Conservation (phyloP, 2,329 filamentous ascomycete species). For the Neofusicoccum kwambonambiense region DNA sequence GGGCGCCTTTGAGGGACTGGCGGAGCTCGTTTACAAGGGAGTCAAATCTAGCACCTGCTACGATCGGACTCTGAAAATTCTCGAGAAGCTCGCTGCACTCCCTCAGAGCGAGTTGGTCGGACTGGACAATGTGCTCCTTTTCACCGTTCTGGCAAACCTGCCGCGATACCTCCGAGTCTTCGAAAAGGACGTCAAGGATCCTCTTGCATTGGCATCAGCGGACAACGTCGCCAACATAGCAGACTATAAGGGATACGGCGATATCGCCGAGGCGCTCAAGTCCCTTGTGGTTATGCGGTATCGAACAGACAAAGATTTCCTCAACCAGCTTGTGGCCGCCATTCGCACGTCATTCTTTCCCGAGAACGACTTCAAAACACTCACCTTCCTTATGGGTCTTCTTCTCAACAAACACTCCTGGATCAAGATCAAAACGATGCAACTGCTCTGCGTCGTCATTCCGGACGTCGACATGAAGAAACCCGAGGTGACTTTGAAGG, state of each 20-base stretch:
- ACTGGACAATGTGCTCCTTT: constrained; percentile 76
- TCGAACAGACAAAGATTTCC: constrained; percentile 70
- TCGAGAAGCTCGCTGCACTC: constrained; percentile 75
- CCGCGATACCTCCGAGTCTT: constrained; percentile 80
- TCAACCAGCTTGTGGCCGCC: constrained; percentile 70
- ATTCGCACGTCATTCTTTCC: constrained; percentile 79
- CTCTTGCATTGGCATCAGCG: constrained; percentile 56
- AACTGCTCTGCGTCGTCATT: constrained; percentile 79
- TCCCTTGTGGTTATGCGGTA: constrained; percentile 68
- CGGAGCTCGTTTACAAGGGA: constrained; percentile 86
- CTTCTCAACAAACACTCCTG: constrained; percentile 84
- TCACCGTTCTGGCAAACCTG: constrained; percentile 86
- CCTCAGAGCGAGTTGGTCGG: constrained; percentile 81
- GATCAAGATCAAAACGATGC: constrained; percentile 93
- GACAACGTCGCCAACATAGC: constrained; percentile 70
- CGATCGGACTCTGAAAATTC: constrained; percentile 70
- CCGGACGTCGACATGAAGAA: constrained; percentile 92
- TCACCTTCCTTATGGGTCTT: constrained; percentile 88
- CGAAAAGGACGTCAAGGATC: constrained; percentile 61
- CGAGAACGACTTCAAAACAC: constrained; percentile 74
- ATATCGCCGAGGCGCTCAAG: constrained; percentile 67
- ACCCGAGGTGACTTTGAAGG: constrained; percentile 83
- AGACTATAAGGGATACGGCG: constrained; percentile 66
- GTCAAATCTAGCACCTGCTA: constrained; percentile 82
- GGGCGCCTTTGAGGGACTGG: constrained; percentile 80